Percentiles rank a stretch among this genome's conserved stretches.
phyloP scores from a whole-genome alignment of 495 filamentous ascomycete species.

The Tuber magnatum region DNA sequence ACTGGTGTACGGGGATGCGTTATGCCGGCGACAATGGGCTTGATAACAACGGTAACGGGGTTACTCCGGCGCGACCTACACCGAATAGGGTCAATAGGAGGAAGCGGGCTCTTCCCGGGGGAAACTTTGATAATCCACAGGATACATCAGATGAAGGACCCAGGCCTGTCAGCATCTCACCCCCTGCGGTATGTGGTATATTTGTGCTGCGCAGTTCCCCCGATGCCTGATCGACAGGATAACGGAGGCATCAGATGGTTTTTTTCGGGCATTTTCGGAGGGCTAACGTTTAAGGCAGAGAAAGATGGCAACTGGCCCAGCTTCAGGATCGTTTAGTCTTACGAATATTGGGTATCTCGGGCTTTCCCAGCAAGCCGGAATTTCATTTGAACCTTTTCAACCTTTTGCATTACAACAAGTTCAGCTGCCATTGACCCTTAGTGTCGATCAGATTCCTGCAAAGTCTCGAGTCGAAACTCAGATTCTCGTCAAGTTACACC shows the following conservation, averaged over 20 bases:
- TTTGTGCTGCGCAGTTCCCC: not conserved
- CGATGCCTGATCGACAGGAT: not conserved
- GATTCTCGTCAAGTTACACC: conserved; percentile 69
- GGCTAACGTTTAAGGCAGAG: conserved; percentile 1
- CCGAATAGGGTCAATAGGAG: not conserved
- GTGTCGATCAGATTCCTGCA: conserved; percentile 34
- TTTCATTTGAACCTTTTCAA: not conserved
- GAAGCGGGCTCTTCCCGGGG: not conserved
- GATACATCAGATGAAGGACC: not conserved
- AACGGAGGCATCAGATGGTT: not conserved
- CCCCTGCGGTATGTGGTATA: conserved; percentile 1
- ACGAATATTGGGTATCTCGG: not conserved
- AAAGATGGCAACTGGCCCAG: not conserved
- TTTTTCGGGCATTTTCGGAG: not conserved
- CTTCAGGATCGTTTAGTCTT: not conserved
- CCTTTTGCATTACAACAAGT: conserved; percentile 1
- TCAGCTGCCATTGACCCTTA: conserved; percentile 34
- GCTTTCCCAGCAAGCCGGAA: not conserved
- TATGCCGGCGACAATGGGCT: not conserved
- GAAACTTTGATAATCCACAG: not conserved
- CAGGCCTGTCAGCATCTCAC: not conserved
- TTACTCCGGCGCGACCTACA: not conserved
- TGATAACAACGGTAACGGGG: not conserved
- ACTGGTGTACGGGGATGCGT: not conserved
- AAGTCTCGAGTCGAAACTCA: conserved; percentile 96